These are phyloP conservation scores for Lactifluus rugatus DNA, from an alignment of 768 basidiomycete species.

Conservation along the genomic window DNA sequence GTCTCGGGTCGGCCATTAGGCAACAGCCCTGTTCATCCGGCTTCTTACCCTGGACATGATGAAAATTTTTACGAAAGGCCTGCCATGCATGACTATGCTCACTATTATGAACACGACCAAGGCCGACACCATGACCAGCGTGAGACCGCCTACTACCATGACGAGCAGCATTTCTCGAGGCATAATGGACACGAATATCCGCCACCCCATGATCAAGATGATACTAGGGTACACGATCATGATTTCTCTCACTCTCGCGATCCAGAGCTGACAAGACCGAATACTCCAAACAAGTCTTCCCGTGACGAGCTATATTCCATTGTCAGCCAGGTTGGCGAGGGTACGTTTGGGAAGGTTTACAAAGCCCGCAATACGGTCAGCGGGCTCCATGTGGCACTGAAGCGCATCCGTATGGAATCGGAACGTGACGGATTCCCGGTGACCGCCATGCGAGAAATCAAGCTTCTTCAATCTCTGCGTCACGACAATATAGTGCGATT, in stretches of 20 bases:
- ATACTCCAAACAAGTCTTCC: conserved; percentile 12
- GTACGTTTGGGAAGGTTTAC: conserved; percentile 97
- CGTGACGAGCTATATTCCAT: conserved; percentile 68
- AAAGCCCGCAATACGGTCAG: conserved; percentile 82
- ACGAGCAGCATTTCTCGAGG: conserved; percentile 10
- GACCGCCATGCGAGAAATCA: conserved; percentile 98
- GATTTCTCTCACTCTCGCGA: conserved; percentile 10
- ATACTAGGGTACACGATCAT: background rate
- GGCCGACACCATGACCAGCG: conserved; percentile 8
- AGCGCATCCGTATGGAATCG: conserved; percentile 95
- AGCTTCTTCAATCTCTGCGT: conserved; percentile 82
- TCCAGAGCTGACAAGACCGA: conserved; percentile 12
- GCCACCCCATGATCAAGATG: conserved; percentile 8
- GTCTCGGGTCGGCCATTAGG: conserved; percentile 3
- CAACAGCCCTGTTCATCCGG: conserved; percentile 9
- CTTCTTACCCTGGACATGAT: conserved; percentile 1
- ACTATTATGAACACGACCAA: conserved; percentile 14
- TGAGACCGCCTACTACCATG: conserved; percentile 2
- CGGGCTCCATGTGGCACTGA: conserved; percentile 77
- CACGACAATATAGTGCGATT: conserved; percentile 86
- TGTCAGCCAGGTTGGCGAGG: conserved; percentile 91
- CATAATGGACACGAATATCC: conserved; percentile 16
- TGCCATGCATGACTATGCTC: conserved; percentile 3
- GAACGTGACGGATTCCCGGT: conserved; percentile 98
- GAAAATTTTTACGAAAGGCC: conserved; percentile 3